Percentiles rank a stretch among this genome's conserved stretches.
Evolutionary conservation across 345 rosid genomes (phyloP).

Genomic region (Heritiera littoralis): DNA sequence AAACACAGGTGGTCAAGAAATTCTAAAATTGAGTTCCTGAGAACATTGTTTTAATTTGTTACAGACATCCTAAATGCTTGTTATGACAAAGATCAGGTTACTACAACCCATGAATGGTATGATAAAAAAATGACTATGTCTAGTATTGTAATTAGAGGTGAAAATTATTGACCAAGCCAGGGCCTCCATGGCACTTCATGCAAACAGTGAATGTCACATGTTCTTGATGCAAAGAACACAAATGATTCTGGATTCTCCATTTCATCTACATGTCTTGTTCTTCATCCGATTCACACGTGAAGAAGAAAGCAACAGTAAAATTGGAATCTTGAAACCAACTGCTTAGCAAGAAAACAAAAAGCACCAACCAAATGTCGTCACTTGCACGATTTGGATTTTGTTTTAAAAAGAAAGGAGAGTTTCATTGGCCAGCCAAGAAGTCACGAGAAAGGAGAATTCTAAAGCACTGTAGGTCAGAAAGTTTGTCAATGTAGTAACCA

Average conservation of each 20-base stretch:
- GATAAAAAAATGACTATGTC: not conserved
- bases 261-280: not conserved
- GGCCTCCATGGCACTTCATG: not conserved
- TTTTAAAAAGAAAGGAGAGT: not conserved
- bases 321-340: not conserved
- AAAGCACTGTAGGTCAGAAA: not conserved
- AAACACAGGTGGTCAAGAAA: no score
- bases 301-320: constrained; percentile 1
- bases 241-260: not conserved
- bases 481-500: not conserved
- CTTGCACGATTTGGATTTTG: not conserved
- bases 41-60: no score
- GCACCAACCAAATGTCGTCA: not conserved
- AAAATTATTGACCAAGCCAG: not conserved
- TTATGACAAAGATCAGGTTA: no score
- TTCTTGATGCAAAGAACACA: not conserved
- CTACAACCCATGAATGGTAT: no score
- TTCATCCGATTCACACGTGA: not conserved
- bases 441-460: not conserved
- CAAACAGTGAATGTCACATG: not conserved
- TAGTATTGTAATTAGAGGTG: no score
- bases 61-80: no score
- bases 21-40: no score
- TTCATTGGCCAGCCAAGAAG: not conserved
- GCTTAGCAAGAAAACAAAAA: not conserved